These are phyloP conservation scores for Fusarium proliferatum DNA, from an alignment of 2,329 filamentous ascomycete species.

Conservation along the genomic window DNA sequence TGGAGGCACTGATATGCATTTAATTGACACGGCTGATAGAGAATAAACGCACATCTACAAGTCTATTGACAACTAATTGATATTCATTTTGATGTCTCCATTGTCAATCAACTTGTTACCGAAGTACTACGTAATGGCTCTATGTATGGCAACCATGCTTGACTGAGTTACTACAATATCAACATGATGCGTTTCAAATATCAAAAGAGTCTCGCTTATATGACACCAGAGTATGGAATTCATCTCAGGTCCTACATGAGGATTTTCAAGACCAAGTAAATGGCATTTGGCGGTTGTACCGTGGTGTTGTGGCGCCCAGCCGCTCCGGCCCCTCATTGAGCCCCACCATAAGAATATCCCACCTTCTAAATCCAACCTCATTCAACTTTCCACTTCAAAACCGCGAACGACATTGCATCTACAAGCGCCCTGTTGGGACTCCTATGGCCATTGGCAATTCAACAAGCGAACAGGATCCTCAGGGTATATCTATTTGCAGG, in stretches of 20 bases:
- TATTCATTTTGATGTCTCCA: too few relatives aligned
- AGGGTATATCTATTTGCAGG: background rate
- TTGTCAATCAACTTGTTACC: background rate
- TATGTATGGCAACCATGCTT: background rate
- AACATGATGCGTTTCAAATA: background rate
- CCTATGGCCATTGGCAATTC: background rate
- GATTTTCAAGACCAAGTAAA: background rate
- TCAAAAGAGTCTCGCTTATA: background rate
- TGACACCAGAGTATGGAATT: background rate
- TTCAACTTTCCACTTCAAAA: constrained; percentile 28
- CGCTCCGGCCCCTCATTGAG: constrained; percentile 13
- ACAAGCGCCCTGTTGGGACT: background rate
- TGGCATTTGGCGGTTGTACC: background rate
- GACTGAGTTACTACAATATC: background rate
- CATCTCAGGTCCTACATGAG: background rate
- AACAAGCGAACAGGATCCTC: background rate
- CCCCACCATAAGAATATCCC: constrained; percentile 37
- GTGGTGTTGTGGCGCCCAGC: constrained; percentile 27
- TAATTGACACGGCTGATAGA: background rate
- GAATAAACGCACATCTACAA: background rate
- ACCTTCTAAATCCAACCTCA: constrained; percentile 28
- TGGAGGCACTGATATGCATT: background rate
- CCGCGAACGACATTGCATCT: constrained; percentile 13
- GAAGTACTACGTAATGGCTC: background rate
- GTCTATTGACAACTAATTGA: background rate